Evolutionary conservation across 352 stramenopile genomes (phyloP).

Genomic region (Phytophthora pistaciae): DNA sequence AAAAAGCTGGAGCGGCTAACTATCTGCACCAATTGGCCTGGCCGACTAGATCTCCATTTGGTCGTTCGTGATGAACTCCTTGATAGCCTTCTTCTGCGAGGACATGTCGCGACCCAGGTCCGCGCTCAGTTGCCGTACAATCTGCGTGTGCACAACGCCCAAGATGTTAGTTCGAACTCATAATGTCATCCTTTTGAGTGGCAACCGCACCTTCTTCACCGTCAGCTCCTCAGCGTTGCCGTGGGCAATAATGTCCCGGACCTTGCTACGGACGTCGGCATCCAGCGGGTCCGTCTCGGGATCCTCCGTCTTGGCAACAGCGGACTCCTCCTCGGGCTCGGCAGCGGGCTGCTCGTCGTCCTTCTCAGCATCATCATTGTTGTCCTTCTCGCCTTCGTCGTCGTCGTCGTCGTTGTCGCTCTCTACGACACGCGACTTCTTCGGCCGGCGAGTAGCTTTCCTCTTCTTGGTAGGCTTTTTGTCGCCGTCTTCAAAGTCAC

Average conservation of each 20-base stretch:
- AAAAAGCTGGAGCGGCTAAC: background rate
- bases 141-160: constrained; percentile 40
- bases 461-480: constrained; percentile 49
- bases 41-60: constrained; percentile 28
- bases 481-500: constrained; percentile 68
- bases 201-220: constrained; percentile 74
- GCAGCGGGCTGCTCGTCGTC: constrained; percentile 30
- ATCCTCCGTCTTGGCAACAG: constrained; percentile 25
- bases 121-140: constrained; percentile 74
- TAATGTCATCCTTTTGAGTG: constrained; percentile 1
- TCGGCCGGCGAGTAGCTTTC: constrained; percentile 37
- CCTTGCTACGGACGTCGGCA: constrained; percentile 64
- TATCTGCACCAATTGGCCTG: background rate
- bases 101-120: constrained; percentile 76
- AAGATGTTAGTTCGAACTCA: constrained; percentile 3
- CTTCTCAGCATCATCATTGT: constrained; percentile 24
- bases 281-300: constrained; percentile 35
- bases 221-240: constrained; percentile 83
- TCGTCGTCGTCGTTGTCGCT: constrained; percentile 35
- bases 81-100: constrained; percentile 82
- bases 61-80: constrained; percentile 75
- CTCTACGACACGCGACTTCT: constrained; percentile 35
- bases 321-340: constrained; percentile 23
- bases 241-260: constrained; percentile 83
- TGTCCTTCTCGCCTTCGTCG: constrained; percentile 25